Conservation (phyloP, 805 yeast genomes). For the Schwanniomyces pseudopolymorphus region DNA sequence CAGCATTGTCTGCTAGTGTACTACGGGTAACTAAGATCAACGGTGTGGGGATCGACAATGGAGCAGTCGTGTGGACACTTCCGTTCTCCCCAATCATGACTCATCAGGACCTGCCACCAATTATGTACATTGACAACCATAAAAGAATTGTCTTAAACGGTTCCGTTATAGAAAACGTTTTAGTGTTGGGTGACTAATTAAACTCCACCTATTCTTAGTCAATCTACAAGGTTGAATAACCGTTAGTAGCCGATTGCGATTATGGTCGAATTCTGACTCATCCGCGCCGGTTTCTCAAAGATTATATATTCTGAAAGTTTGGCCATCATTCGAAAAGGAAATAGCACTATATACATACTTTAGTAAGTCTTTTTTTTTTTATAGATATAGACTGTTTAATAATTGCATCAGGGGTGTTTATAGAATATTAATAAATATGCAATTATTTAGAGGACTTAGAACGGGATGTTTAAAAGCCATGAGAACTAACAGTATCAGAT, state of each 20-base stretch:
- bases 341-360: not conserved
- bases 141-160: slow-evolving; percentile 27
- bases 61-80: slow-evolving; percentile 28
- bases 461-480: not conserved
- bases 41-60: slow-evolving; percentile 26
- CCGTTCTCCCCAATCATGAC: slow-evolving; percentile 17
- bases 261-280: not conserved
- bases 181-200: slow-evolving; percentile 19
- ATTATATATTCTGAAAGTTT: not conserved
- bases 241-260: slow-evolving; percentile 4
- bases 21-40: slow-evolving; percentile 31
- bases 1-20: slow-evolving; percentile 4
- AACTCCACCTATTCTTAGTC: too few species aligned
- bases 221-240: not conserved
- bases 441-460: not conserved
- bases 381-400: not conserved
- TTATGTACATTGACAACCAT: slow-evolving; percentile 16
- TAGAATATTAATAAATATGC: not conserved
- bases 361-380: not conserved
- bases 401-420: not conserved
- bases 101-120: slow-evolving; percentile 5
- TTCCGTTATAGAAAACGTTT: slow-evolving; percentile 28
- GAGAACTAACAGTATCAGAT: slow-evolving; percentile 4
- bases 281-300: not conserved
- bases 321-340: not conserved